phyloP scores from a whole-genome alignment of 257 asterid genomes.

The Salvia miltiorrhiza region DNA sequence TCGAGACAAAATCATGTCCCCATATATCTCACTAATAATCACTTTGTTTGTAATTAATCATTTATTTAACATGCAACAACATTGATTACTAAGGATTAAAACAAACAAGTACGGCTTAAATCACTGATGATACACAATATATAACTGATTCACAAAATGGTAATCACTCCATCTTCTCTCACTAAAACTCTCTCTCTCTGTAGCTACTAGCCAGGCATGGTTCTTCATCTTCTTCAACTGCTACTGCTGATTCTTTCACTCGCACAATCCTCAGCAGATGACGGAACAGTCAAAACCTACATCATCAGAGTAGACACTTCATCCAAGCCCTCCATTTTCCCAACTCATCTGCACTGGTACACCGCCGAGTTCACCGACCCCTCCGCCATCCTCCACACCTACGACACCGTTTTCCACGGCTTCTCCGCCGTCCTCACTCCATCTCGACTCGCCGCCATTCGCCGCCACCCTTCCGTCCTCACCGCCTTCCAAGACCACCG shows the following conservation, averaged over 20 bases:
- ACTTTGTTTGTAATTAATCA: background rate
- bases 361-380: slow-evolving; percentile 54
- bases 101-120: too few relatives aligned
- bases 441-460: slow-evolving; percentile 48
- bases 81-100: too few relatives aligned
- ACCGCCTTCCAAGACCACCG: slow-evolving; percentile 69
- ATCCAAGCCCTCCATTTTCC: slow-evolving; percentile 71
- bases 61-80: background rate
- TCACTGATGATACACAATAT: background rate
- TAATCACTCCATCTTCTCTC: slow-evolving; percentile 4
- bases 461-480: slow-evolving; percentile 62
- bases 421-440: slow-evolving; percentile 72
- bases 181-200: slow-evolving; percentile 4
- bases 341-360: slow-evolving; percentile 80
- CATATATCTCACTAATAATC: background rate
- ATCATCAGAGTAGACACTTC: slow-evolving; percentile 54
- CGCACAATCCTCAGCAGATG: slow-evolving; percentile 24
- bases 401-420: slow-evolving; percentile 73
- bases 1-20: slow-evolving; percentile 39
- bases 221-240: slow-evolving; percentile 23
- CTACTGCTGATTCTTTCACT: background rate
- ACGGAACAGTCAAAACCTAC: slow-evolving; percentile 50
- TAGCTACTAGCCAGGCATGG: slow-evolving; percentile 20
- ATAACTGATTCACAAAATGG: background rate
- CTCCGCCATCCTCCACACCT: slow-evolving; percentile 57